A percentile compares a stretch with the other conserved stretches of the same genome.
These are phyloP conservation scores for Serendipita indica DNA, from an alignment of 768 basidiomycete genomes.

Conservation along the genomic window DNA sequence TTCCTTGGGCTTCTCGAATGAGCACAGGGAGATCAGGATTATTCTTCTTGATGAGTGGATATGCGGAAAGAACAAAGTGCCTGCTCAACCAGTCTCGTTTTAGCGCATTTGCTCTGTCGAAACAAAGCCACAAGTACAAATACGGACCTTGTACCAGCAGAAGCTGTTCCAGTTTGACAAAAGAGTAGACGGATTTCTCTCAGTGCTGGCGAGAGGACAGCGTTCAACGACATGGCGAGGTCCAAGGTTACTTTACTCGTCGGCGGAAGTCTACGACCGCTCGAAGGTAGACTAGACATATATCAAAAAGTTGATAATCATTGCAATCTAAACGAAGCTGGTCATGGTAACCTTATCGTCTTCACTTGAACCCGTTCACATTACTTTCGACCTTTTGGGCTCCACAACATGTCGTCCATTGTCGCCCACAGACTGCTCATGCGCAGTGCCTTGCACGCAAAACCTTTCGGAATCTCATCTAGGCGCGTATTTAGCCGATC, in stretches of 20 bases:
- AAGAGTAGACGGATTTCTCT: conserved; percentile 69
- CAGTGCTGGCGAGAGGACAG: conserved; percentile 61
- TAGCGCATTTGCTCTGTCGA: not conserved
- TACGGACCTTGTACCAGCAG: conserved; percentile 61
- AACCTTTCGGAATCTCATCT: not conserved
- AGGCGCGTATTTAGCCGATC: not conserved
- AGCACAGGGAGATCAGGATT: conserved; percentile 78
- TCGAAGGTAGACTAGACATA: not conserved
- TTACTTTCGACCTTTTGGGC: not conserved
- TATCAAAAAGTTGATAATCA: not conserved
- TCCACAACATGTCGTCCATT: not conserved
- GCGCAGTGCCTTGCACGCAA: not conserved
- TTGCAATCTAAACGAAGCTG: too few relatives aligned
- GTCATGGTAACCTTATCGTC: too few relatives aligned
- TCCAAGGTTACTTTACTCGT: not conserved
- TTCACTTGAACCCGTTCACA: not conserved
- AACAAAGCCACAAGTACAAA: conserved; percentile 2
- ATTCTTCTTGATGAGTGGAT: conserved; percentile 60
- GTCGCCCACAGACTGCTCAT: not conserved
- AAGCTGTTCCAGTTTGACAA: conserved; percentile 62
- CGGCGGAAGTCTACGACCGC: not conserved
- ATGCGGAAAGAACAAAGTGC: conserved; percentile 63
- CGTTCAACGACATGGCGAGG: conserved; percentile 41
- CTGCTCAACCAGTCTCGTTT: conserved; percentile 25
- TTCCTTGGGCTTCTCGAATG: conserved; percentile 65